phyloP scores from a whole-genome alignment of 2,329 filamentous ascomycete species.

The Colletotrichum magnum region DNA sequence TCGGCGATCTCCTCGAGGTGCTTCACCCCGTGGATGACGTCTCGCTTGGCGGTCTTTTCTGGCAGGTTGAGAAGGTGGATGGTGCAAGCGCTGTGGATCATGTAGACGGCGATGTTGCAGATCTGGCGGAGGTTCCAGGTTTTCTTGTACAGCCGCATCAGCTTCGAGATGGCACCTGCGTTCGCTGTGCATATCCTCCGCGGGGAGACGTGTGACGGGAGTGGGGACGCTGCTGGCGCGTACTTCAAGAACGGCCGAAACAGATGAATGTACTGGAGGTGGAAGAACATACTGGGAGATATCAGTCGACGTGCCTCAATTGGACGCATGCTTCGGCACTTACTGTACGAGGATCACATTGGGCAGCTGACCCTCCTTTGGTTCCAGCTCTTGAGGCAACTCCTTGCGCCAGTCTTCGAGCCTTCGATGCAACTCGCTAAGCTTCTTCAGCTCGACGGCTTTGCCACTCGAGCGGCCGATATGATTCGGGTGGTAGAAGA shows the following conservation, averaged over 20 bases:
- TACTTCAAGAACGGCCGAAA: conserved; percentile 97
- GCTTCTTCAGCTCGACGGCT: conserved; percentile 88
- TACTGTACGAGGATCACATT: conserved; percentile 88
- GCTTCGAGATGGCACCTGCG: conserved; percentile 89
- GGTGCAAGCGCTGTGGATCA: conserved; percentile 92
- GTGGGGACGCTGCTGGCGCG: conserved; percentile 82
- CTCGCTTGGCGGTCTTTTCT: conserved; percentile 89
- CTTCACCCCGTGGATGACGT: conserved; percentile 91
- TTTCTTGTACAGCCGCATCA: conserved; percentile 95
- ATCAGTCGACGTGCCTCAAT: conserved; percentile 42
- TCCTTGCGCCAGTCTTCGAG: conserved; percentile 91
- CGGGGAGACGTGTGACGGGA: conserved; percentile 90
- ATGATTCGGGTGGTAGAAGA: conserved; percentile 89
- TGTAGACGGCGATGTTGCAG: conserved; percentile 96
- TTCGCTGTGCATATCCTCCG: conserved; percentile 92
- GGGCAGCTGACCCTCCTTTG: conserved; percentile 89
- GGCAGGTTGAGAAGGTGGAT: conserved; percentile 95
- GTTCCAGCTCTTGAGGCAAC: conserved; percentile 87
- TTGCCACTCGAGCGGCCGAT: conserved; percentile 78
- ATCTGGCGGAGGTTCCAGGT: conserved; percentile 93
- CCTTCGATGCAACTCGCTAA: conserved; percentile 91
- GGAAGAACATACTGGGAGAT: conserved; percentile 89
- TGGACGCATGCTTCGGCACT: conserved; percentile 56
- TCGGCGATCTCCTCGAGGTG: conserved; percentile 97
- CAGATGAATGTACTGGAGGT: conserved; percentile 94